Base-by-base conservation (phyloP, 768 basidiomycete species). In the Chalciporus chontae region DNA sequence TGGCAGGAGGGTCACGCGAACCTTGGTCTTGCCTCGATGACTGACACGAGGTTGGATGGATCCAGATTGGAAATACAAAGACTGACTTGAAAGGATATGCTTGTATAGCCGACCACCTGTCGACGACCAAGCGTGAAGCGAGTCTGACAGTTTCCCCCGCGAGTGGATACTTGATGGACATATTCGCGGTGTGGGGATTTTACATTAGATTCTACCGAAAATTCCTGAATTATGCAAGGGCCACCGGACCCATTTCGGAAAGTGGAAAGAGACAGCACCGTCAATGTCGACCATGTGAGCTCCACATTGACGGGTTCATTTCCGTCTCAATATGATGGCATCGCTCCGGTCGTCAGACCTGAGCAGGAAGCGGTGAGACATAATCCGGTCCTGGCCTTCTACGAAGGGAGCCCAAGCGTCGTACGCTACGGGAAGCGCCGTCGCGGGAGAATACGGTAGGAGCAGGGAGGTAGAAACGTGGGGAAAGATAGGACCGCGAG, bases 321-420 rank as follows among this genome's bases (percentile, higher is more conserved):
- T 53, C 51, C 40, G 47, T 18, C 37, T 36, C 11, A 4, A 43
- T 43, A 32, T 40, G 31, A 26, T 14, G 29, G 29, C 53, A 44
- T 21, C 11, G 47, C 49, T 31, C 36, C 24, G 19, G 39, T 49
- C 21, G 21, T 21, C 21, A 21, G 21, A 21, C 52, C 54, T 43
- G 51, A 45, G 38, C 21, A 45, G 40, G 40, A 38, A 45, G 34
- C 24, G 42, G 50, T 45, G 46, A 41, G 45, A 43, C 27, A 21
- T 21, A 29, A 47, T 31, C 38, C 29, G 17, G 47, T n/a, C 7
- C 50, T 38, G 42, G 46, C 32, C 42, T 39, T 65, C 49, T 67
- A 67, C 43, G 54, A 59, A 53, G 68, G 63, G 26, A 67, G 43
- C 40, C 66, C 66, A 42, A 67, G 52, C 6, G 66, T 67, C 17